phyloP scores from a whole-genome alignment of 345 rosid species.

The Hirschfeldia incana region DNA sequence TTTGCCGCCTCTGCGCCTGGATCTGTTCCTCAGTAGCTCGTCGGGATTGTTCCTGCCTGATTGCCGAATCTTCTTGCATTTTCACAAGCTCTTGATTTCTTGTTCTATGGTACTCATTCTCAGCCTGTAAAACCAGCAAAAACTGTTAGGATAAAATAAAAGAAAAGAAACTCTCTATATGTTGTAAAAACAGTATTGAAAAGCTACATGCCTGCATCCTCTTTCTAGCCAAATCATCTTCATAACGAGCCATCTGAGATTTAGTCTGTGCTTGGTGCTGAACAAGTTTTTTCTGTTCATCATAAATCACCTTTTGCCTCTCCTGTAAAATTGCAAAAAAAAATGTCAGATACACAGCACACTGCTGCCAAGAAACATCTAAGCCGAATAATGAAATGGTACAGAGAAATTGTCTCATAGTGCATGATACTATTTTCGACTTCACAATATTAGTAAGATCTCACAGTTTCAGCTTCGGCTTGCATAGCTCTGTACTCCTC shows the following conservation, averaged over 20 bases:
- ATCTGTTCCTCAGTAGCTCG: conserved; percentile 97
- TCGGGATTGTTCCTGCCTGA: conserved; percentile 92
- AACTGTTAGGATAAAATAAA: conserved; percentile 21
- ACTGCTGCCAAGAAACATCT: conserved; percentile 9
- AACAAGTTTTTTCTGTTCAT: conserved; percentile 85
- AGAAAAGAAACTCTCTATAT: background rate
- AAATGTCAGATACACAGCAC: conserved; percentile 26
- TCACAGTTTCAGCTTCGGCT: conserved; percentile 93
- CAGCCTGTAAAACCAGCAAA: conserved; percentile 55
- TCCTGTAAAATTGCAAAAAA: conserved; percentile 55
- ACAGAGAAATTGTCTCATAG: background rate
- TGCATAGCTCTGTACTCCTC: conserved; percentile 84
- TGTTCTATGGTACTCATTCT: conserved; percentile 80
- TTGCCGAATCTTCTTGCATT: conserved; percentile 86
- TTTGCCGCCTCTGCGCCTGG: conserved; percentile 88
- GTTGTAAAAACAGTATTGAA: background rate
- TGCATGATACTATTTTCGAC: background rate
- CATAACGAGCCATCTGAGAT: conserved; percentile 96
- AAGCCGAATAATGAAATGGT: conserved; percentile 12
- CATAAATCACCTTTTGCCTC: conserved; percentile 83
- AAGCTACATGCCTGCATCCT: conserved; percentile 85
- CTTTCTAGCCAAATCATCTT: conserved; percentile 92
- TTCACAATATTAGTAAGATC: conserved; percentile 7
- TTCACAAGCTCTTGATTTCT: conserved; percentile 97
- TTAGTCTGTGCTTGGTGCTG: conserved; percentile 93